phyloP scores from a whole-genome alignment of 441 rosid genomes.

The Mallotus repandus region DNA sequence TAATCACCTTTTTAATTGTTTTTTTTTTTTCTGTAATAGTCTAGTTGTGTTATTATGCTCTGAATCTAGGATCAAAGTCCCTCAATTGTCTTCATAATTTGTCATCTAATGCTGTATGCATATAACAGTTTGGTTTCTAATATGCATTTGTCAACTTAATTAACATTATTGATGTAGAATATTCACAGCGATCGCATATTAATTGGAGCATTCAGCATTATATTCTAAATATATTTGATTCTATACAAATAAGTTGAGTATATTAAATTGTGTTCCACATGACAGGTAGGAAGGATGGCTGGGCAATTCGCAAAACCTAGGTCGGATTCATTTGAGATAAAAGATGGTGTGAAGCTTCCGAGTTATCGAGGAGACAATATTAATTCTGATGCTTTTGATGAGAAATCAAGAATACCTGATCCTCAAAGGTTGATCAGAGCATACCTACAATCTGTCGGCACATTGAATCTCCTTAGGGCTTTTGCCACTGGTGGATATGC shows the following conservation, averaged over 20 bases:
- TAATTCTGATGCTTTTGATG: conserved; percentile 74
- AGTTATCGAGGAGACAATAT: conserved; percentile 81
- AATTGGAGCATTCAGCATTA: background rate
- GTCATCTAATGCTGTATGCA: background rate
- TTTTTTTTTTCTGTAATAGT: background rate
- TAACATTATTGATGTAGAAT: background rate
- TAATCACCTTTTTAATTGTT: background rate
- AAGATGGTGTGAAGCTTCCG: conserved; percentile 58
- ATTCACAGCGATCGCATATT: background rate
- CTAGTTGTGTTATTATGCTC: background rate
- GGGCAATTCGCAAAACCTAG: conserved; percentile 78
- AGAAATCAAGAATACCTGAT: conserved; percentile 67
- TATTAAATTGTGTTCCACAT: background rate
- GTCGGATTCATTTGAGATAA: conserved; percentile 48
- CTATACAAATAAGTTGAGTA: background rate
- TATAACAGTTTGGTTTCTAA: background rate
- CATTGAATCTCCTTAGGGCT: conserved; percentile 53
- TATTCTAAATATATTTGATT: background rate
- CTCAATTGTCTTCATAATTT: too few relatives aligned
- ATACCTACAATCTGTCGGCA: conserved; percentile 53
- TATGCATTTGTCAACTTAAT: background rate
- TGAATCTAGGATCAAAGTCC: background rate
- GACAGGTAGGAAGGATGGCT: conserved; percentile 66
- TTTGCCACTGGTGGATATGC: conserved; percentile 65
- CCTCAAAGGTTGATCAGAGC: conserved; percentile 59